Evolutionary conservation across 148 eudicot genomes (phyloP).

Genomic region (Fallopia convolvulus): DNA sequence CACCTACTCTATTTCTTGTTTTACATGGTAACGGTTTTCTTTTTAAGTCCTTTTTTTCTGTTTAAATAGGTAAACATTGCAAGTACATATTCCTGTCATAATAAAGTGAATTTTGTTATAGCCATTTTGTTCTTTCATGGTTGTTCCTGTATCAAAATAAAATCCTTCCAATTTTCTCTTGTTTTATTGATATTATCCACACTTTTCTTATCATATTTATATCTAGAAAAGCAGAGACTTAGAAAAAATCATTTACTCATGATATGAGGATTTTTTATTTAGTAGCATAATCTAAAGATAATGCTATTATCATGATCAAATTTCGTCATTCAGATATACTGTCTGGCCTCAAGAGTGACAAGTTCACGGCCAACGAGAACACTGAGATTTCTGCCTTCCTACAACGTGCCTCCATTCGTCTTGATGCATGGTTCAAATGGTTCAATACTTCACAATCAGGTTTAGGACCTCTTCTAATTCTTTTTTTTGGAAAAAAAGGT

Average conservation of each 20-base stretch:
- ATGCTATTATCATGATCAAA: neutral
- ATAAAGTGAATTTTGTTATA: neutral
- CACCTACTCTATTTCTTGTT: constrained; percentile 89
- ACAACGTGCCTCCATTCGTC: constrained; percentile 65
- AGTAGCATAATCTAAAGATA: neutral
- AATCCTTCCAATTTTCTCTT: neutral
- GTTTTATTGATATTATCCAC: constrained; percentile 1
- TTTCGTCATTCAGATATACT: constrained; percentile 47
- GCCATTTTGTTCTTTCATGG: neutral
- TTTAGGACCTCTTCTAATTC: constrained; percentile 13
- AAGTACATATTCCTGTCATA: neutral
- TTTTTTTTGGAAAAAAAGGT: constrained; percentile 33
- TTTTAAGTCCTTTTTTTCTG: neutral
- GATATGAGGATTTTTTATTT: neutral
- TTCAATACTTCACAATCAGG: constrained; percentile 93
- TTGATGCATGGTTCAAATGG: constrained; percentile 98
- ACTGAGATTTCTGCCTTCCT: constrained; percentile 58
- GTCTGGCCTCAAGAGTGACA: constrained; percentile 49
- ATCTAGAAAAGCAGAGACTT: neutral
- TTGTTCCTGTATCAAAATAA: neutral
- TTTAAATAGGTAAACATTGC: neutral
- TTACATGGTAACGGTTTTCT: constrained; percentile 53
- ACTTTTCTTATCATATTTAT: neutral
- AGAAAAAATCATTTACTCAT: neutral
- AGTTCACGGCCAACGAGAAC: constrained; percentile 40